phyloP scores from a whole-genome alignment of 2,329 filamentous ascomycete genomes.

The Fusarium graminum region DNA sequence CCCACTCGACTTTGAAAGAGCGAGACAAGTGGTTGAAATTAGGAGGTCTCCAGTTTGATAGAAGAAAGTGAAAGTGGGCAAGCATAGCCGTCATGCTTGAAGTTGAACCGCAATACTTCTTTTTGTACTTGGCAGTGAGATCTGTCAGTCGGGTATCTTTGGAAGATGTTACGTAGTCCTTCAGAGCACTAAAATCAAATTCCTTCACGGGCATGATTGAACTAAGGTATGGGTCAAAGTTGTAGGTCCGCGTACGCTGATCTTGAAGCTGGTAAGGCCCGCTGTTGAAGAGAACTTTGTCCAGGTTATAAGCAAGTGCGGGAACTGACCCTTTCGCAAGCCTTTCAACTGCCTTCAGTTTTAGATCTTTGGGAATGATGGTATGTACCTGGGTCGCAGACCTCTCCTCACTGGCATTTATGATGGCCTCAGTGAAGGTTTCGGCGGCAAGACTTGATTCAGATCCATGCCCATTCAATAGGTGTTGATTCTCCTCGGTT shows the following conservation, averaged over 20 bases:
- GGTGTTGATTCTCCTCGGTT: slow-evolving; percentile 4
- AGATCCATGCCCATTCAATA: neutral
- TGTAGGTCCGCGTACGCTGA: slow-evolving; percentile 86
- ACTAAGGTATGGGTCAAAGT: slow-evolving; percentile 95
- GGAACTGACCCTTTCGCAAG: slow-evolving; percentile 62
- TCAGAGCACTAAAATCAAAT: slow-evolving; percentile 90
- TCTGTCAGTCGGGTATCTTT: slow-evolving; percentile 79
- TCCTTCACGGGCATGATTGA: slow-evolving; percentile 93
- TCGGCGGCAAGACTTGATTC: neutral
- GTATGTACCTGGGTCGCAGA: slow-evolving; percentile 47
- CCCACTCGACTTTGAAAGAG: slow-evolving; percentile 71
- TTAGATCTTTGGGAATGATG: slow-evolving; percentile 46
- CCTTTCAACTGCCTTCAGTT: slow-evolving; percentile 52
- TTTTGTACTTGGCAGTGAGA: slow-evolving; percentile 74
- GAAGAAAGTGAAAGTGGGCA: slow-evolving; percentile 90
- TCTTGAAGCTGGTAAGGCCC: slow-evolving; percentile 95
- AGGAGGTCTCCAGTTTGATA: slow-evolving; percentile 85
- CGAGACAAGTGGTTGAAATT: slow-evolving; percentile 76
- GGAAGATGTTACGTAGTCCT: slow-evolving; percentile 91
- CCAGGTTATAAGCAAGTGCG: slow-evolving; percentile 78
- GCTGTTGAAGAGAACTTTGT: slow-evolving; percentile 94
- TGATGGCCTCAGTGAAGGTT: neutral
- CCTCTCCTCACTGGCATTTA: slow-evolving; percentile 3
- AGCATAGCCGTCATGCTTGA: slow-evolving; percentile 94
- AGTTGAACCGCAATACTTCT: slow-evolving; percentile 92